phyloP scores from a whole-genome alignment of 306 rosid species.

The Myrica gale region DNA sequence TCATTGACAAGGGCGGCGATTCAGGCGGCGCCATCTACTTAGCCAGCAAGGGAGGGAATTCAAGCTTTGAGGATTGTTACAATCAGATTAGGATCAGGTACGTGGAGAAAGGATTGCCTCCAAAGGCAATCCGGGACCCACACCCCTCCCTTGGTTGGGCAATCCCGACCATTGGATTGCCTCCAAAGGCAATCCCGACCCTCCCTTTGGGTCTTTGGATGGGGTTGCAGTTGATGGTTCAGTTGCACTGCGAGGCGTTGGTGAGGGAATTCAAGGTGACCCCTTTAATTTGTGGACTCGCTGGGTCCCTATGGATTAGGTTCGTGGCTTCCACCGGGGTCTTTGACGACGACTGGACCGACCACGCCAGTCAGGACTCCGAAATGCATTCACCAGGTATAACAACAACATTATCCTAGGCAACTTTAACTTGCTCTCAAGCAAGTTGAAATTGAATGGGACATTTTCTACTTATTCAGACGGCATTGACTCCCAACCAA shows the following conservation, averaged over 20 bases:
- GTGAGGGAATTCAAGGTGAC: conserved; percentile 70
- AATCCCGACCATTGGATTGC: too few species aligned
- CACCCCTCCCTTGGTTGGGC: too few species aligned
- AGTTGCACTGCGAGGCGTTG: conserved; percentile 76
- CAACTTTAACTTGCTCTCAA: neutral
- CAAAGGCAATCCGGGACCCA: too few species aligned
- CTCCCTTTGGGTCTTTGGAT: too few species aligned
- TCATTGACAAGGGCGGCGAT: conserved; percentile 32
- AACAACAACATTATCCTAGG: neutral
- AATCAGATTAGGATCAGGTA: conserved; percentile 64
- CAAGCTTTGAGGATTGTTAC: conserved; percentile 49
- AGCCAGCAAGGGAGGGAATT: conserved; percentile 36
- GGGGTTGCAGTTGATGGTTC: conserved; percentile 76
- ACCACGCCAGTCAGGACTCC: conserved; percentile 48
- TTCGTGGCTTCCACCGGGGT: conserved; percentile 60
- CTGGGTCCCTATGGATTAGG: conserved; percentile 77
- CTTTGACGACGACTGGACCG: conserved; percentile 64
- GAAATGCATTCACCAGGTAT: conserved; percentile 58
- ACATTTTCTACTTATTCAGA: neutral
- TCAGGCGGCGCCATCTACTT: conserved; percentile 49
- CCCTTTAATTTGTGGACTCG: conserved; percentile 77
- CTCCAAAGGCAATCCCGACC: too few species aligned
- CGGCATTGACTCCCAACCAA: neutral
- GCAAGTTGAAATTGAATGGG: neutral
- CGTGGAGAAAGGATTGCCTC: too few species aligned